These are phyloP conservation scores for Filobasidium uniguttulatum DNA, from an alignment of 1,284 basidiomycete genomes.

Conservation along the genomic window DNA sequence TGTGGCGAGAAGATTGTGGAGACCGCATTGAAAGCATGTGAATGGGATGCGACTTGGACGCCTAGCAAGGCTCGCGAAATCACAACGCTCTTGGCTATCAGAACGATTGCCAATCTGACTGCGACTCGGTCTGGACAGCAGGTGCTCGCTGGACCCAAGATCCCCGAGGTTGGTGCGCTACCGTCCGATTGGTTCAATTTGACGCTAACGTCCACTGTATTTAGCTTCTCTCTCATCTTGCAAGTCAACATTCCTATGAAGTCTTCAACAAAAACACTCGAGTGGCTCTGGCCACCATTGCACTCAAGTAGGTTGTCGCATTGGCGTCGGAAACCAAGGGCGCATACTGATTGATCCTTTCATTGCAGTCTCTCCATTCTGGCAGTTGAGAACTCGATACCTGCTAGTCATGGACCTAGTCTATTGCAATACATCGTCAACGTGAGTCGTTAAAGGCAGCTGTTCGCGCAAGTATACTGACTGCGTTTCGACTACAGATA, in stretches of 20 bases:
- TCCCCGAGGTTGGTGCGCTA: conserved; percentile 38
- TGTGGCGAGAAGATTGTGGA: conserved; percentile 46
- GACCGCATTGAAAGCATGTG: conserved; percentile 52
- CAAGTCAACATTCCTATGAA: conserved; percentile 11
- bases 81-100: conserved; percentile 69
- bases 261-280: conserved; percentile 19
- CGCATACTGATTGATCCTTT: neutral
- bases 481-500: conserved; percentile 38
- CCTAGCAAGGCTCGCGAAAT: conserved; percentile 57
- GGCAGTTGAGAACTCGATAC: conserved; percentile 28
- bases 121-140: conserved; percentile 38
- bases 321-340: neutral
- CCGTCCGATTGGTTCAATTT: conserved; percentile 12
- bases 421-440: conserved; percentile 22
- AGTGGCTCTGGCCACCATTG: conserved; percentile 29
- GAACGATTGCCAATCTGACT: conserved; percentile 69
- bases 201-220: conserved; percentile 4
- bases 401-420: conserved; percentile 17
- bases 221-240: conserved; percentile 14
- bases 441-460: conserved; percentile 8
- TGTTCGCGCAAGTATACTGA: conserved; percentile 1
- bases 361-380: conserved; percentile 36
- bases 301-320: conserved; percentile 28
- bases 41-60: conserved; percentile 48
- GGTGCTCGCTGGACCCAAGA: conserved; percentile 41